Base-by-base conservation (phyloP, 1,284 basidiomycete genomes). In the Pseudozyma thailandica region DNA sequence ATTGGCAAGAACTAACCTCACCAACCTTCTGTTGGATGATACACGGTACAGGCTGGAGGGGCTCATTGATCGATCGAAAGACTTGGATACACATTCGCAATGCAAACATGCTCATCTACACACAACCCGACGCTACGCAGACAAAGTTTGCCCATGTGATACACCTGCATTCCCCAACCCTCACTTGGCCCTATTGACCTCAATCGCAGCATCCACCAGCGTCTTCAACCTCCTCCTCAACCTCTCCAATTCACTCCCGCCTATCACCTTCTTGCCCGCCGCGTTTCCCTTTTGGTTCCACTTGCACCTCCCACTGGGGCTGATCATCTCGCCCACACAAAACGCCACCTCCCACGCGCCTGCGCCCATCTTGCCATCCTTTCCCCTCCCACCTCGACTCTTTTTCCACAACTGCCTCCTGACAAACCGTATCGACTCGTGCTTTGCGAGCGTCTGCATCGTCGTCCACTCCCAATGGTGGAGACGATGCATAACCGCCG, bases 381-480 rank as follows among this genome's bases (percentile, higher is more conserved):
- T 54, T 3, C 65, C 65, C 2, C 49, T 38, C 2, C 65, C 65
- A 23, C 26, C 25, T 26, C 47, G 41, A 9, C 35, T 4, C 21
- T 47, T 44, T 0, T 60, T 31, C 62, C 57, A 62, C 21, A 66
- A 21, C 56, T 47, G n/a, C 10, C 60, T n/a, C 15, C 63, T 46
- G n/a, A 64, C 41, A n/a, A 39, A 47, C 4, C 45, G 41, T 27
- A 68, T 55, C 25, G 48, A 38, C 16, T 61, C 55, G 44, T 72
- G 69, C 37, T 51, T 58, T n/a, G 44, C 59, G 10, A 74, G 23
- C 1, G 56, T 59, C 38, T 72, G 62, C 57, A 74, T 66, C 15
- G 59, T 60, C 23, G 31, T 28, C 66, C 60, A 69, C 27, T 75
- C 71, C 74, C 74, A 75, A 49, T 75, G 74, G 43, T 65, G 65